A percentile compares a stretch with the other conserved stretches of the same genome.
These are phyloP conservation scores for Quercus lobata DNA, from an alignment of 331 rosid species.

Conservation along the genomic window DNA sequence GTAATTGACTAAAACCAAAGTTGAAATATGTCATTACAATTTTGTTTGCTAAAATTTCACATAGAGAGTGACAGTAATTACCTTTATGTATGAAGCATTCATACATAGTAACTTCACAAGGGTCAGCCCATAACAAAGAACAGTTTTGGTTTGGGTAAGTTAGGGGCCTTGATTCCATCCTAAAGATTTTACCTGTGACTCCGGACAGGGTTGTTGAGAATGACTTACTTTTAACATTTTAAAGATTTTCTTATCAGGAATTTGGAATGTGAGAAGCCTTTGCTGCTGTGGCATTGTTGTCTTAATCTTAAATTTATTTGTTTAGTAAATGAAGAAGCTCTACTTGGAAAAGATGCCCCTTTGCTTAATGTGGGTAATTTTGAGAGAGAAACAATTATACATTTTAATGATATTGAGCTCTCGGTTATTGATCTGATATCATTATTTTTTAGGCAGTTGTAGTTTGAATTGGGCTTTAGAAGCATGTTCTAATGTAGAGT, in stretches of 20 bases:
- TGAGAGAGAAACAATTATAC: too few relatives aligned
- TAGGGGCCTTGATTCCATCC: neutral
- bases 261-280: neutral
- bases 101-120: neutral
- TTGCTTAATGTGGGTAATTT: too few relatives aligned
- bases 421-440: too few relatives aligned
- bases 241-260: neutral
- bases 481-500: too few relatives aligned
- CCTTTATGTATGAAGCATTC: neutral
- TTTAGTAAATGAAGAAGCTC: too few relatives aligned
- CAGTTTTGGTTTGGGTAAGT: neutral
- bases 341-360: too few relatives aligned
- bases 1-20: neutral
- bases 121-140: neutral
- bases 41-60: neutral
- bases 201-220: neutral
- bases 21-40: neutral
- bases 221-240: neutral
- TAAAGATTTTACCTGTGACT: neutral
- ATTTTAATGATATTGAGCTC: too few relatives aligned
- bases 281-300: neutral
- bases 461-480: too few relatives aligned
- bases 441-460: too few relatives aligned
- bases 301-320: neutral
- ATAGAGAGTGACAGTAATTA: neutral